Conservation (phyloP, 1,284 basidiomycete species). For the Moesziomyces sp. region DNA sequence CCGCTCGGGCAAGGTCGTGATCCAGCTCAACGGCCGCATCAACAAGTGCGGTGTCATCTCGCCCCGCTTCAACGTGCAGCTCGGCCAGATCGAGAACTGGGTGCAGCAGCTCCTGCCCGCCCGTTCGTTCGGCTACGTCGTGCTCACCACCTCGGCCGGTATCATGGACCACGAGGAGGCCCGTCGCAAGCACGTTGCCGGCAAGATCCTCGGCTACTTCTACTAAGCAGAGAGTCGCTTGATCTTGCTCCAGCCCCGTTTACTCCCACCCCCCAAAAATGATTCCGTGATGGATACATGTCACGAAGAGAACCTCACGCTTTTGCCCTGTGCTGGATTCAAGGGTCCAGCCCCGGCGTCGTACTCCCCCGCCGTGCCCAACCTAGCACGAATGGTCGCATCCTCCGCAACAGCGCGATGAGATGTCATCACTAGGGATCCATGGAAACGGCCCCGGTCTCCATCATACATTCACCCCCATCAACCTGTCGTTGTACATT, state of each 20-base stretch:
- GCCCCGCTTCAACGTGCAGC: constrained; percentile 95
- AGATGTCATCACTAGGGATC: constrained; percentile 23
- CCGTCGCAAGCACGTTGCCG: constrained; percentile 95
- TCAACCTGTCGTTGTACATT: constrained; percentile 32
- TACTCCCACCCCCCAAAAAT: constrained; percentile 7
- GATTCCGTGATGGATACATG: constrained; percentile 11
- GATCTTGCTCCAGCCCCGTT: background rate
- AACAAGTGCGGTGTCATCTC: constrained; percentile 99
- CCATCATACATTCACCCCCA: background rate
- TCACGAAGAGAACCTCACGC: constrained; percentile 17
- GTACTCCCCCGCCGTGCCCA: constrained; percentile 32
- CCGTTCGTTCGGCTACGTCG: constrained; percentile 95
- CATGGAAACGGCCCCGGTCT: constrained; percentile 41
- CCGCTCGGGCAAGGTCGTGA: constrained; percentile 96
- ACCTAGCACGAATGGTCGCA: constrained; percentile 6
- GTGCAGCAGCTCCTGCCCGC: constrained; percentile 68
- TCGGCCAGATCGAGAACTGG: constrained; percentile 91
- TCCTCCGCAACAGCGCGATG: background rate
- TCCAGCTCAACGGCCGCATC: constrained; percentile 96
- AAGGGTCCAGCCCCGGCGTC: constrained; percentile 20
- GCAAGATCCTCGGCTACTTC: constrained; percentile 74
- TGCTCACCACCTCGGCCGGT: constrained; percentile 95
- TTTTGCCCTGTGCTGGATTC: constrained; percentile 13
- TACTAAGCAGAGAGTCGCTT: constrained; percentile 47
- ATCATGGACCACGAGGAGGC: constrained; percentile 99